These are phyloP conservation scores for Ascochyta viciae-villosae DNA, from an alignment of 2,329 filamentous ascomycete species.

Conservation along the genomic window DNA sequence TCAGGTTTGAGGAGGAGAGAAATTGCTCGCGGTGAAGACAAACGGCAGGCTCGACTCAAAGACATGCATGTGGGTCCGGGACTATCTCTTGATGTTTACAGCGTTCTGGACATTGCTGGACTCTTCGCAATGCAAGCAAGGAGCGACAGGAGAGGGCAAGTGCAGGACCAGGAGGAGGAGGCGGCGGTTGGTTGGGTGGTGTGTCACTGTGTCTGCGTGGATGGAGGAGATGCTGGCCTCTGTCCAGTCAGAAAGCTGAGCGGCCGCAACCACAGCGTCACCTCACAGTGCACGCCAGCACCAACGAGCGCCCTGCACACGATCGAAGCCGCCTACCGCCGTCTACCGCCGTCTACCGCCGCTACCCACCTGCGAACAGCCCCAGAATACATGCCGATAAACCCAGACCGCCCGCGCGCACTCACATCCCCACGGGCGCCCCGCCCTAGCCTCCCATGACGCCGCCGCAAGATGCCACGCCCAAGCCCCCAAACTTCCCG, in stretches of 20 bases:
- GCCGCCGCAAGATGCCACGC: conserved; percentile 50
- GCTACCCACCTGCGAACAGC: background rate
- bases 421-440: conserved; percentile 41
- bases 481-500: conserved; percentile 55
- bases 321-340: background rate
- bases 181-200: conserved; percentile 9
- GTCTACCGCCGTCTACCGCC: conserved; percentile 1
- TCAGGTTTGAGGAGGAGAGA: conserved; percentile 31
- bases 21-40: conserved; percentile 37
- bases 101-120: conserved; percentile 1
- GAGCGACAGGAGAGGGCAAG: conserved; percentile 7
- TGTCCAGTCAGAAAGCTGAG: conserved; percentile 42
- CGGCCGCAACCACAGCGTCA: conserved; percentile 42
- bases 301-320: conserved; percentile 18
- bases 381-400: conserved; percentile 43
- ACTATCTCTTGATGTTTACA: conserved; percentile 8
- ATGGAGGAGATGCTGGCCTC: conserved; percentile 40
- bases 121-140: conserved; percentile 3
- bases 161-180: conserved; percentile 12
- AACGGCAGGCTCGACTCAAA: conserved; percentile 38
- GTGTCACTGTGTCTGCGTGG: conserved; percentile 10
- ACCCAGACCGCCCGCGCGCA: conserved; percentile 38
- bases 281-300: conserved; percentile 21
- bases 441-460: conserved; percentile 50
- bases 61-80: conserved; percentile 30